Evolutionary conservation across 2,329 filamentous ascomycete genomes (phyloP).

Genomic region (Tothia fuscella): DNA sequence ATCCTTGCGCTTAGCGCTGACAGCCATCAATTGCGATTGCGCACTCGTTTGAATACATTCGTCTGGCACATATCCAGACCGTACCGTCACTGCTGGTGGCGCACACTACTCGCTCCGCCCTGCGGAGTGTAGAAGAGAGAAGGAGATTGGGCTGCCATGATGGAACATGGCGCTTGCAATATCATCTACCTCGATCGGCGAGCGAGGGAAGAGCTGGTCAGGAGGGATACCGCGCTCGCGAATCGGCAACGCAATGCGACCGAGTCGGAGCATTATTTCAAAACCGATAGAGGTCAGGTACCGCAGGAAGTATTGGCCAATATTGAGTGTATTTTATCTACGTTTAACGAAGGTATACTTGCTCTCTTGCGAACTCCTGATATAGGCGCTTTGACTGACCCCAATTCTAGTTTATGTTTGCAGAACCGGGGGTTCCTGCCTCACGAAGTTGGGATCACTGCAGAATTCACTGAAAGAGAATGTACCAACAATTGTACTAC

Average conservation of each 20-base stretch:
- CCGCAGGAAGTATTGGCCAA: slow-evolving; percentile 26
- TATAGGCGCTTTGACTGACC: slow-evolving; percentile 12
- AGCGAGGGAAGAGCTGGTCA: slow-evolving; percentile 28
- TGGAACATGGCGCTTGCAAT: slow-evolving; percentile 34
- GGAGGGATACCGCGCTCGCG: slow-evolving; percentile 13
- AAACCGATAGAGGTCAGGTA: slow-evolving; percentile 18
- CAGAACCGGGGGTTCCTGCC: slow-evolving; percentile 26
- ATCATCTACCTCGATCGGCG: slow-evolving; percentile 33
- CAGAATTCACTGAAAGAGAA: slow-evolving; percentile 20
- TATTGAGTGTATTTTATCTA: slow-evolving; percentile 27
- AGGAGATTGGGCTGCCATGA: slow-evolving; percentile 13
- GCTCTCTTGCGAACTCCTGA: slow-evolving; percentile 1
- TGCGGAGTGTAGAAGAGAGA: slow-evolving; percentile 1
- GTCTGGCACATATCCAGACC: no score
- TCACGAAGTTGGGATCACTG: slow-evolving; percentile 25
- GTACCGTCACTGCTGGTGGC: no score
- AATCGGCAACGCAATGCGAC: not conserved
- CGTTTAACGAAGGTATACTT: slow-evolving; percentile 30
- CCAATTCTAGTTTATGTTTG: slow-evolving; percentile 26
- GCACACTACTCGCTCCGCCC: slow-evolving; percentile 3
- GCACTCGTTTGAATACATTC: no score
- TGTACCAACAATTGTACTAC: slow-evolving; percentile 28
- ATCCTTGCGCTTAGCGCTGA: no score
- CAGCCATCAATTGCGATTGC: no score
- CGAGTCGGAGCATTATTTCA: slow-evolving; percentile 23